Evolutionary conservation across 495 filamentous ascomycete species (phyloP), one percentile per base, ranked within the genome.

Genomic region (Bacidia gigantensis): DNA sequence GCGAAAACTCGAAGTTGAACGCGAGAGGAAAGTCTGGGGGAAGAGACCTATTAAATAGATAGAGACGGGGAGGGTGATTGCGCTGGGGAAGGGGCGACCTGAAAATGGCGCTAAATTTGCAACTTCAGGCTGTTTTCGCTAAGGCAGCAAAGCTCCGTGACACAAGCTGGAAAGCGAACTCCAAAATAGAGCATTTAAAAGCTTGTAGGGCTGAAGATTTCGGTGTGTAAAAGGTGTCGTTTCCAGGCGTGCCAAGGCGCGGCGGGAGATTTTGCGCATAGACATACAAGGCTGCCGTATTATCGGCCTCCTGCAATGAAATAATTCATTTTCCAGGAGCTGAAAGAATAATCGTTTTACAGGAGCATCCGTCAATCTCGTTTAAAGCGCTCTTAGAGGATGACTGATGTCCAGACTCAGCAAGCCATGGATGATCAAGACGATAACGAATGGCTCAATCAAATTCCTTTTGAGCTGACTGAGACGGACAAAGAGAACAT

Each of bases 401-500:
- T 11, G n/a, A n/a, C 35, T 40, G 11, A n/a, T 40, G 11, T 40
- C n/a, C n/a, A n/a, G n/a, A n/a, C n/a, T n/a, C n/a, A n/a, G n/a
- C n/a, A n/a, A n/a, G 21, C 42, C 7, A 45, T 45, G 42, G 42
- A 10, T 45, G 21, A 45, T 7, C 17, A 5, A 17, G 21, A 17
- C 5, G 18, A 17, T 17, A 17, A 45, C 7, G n/a, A 18, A 23
- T 35, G 42, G 42, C 21, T 45, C 42, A 17, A 35, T 35, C 29
- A 35, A 14, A 51, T 51, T 18, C 49, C 55, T 11, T 79, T 78
- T 50, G 69, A 71, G 20, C 65, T 82, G 49, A 79, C 77, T 0
- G 76, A 80, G 1, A 67, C 70, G 40, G 79, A 83, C 61, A 69
- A 63, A 53, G 72, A 69, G 64, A 72, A 79, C 12, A 64, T 83